Percentiles rank a stretch among this genome's conserved stretches.
Conservation (phyloP, 2,329 filamentous ascomycete genomes). For the Penicillium sumatraense region DNA sequence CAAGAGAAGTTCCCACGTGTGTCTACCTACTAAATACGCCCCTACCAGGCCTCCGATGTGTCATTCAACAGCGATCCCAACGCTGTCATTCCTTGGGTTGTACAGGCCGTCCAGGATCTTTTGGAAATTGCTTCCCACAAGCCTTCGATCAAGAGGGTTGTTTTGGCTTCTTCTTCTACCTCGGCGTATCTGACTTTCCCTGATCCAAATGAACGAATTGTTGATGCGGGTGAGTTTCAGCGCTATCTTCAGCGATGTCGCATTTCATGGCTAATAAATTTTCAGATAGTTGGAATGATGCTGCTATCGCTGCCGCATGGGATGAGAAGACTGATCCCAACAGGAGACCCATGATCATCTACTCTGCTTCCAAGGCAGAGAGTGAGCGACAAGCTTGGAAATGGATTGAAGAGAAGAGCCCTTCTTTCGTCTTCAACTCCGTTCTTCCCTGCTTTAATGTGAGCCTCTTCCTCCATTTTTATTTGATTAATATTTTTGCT, state of each 20-base stretch:
- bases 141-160: slow-evolving; percentile 7
- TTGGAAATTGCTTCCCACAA: slow-evolving; percentile 34
- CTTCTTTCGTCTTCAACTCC: slow-evolving; percentile 50
- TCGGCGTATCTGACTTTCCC: slow-evolving; percentile 1
- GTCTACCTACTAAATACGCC: neutral
- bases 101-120: slow-evolving; percentile 42
- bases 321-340: slow-evolving; percentile 26
- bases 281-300: slow-evolving; percentile 23
- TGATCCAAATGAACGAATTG: slow-evolving; percentile 9
- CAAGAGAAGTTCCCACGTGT: neutral
- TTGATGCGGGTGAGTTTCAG: slow-evolving; percentile 10
- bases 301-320: slow-evolving; percentile 40
- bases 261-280: neutral
- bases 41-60: slow-evolving; percentile 19
- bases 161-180: slow-evolving; percentile 12
- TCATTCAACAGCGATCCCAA: slow-evolving; percentile 47
- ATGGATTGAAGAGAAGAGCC: slow-evolving; percentile 50
- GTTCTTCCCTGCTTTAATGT: slow-evolving; percentile 41
- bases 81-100: slow-evolving; percentile 47
- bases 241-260: neutral
- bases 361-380: slow-evolving; percentile 51
- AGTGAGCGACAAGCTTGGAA: slow-evolving; percentile 54
- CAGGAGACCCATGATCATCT: slow-evolving; percentile 10
- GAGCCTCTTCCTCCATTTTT: neutral
- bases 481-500: neutral